Conservation (phyloP, 306 rosid species). For the Glycine soja region DNA sequence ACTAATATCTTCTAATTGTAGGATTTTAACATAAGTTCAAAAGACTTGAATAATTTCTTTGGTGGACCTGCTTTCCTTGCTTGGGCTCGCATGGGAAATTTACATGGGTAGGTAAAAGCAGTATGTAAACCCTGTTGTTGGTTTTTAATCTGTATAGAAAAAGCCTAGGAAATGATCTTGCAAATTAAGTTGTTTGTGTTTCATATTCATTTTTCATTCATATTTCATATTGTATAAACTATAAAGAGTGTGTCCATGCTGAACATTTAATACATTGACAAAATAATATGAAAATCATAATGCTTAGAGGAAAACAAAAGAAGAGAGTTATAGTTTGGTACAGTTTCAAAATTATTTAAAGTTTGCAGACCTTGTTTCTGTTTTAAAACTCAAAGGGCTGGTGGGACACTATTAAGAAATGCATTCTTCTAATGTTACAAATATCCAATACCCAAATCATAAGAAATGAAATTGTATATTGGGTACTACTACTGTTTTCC, state of each 20-base stretch:
- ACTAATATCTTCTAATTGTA: slow-evolving; percentile 55
- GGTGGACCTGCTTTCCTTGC: slow-evolving; percentile 99
- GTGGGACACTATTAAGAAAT: not conserved
- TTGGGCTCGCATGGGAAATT: slow-evolving; percentile 99
- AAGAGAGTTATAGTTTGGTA: slow-evolving; percentile 20
- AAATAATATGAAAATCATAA: slow-evolving; percentile 11
- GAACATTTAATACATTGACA: not conserved
- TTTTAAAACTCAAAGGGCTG: not conserved
- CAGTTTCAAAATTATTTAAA: not conserved
- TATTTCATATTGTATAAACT: slow-evolving; percentile 2
- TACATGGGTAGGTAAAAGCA: slow-evolving; percentile 81
- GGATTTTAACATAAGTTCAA: slow-evolving; percentile 78
- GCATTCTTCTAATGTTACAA: no score
- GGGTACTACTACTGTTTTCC: not conserved
- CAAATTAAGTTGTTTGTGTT: not conserved
- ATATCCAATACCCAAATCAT: not conserved
- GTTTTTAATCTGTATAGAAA: slow-evolving; percentile 35
- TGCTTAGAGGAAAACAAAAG: not conserved
- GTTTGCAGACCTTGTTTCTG: not conserved
- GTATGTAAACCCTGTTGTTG: slow-evolving; percentile 23
- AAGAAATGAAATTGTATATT: not conserved
- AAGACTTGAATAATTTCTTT: slow-evolving; percentile 76
- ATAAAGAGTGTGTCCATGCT: slow-evolving; percentile 7
- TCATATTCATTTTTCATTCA: slow-evolving; percentile 38
- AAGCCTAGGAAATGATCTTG: slow-evolving; percentile 13